Base-by-base conservation (phyloP, 2,329 filamentous ascomycete species). In the Penicillium frequentans region DNA sequence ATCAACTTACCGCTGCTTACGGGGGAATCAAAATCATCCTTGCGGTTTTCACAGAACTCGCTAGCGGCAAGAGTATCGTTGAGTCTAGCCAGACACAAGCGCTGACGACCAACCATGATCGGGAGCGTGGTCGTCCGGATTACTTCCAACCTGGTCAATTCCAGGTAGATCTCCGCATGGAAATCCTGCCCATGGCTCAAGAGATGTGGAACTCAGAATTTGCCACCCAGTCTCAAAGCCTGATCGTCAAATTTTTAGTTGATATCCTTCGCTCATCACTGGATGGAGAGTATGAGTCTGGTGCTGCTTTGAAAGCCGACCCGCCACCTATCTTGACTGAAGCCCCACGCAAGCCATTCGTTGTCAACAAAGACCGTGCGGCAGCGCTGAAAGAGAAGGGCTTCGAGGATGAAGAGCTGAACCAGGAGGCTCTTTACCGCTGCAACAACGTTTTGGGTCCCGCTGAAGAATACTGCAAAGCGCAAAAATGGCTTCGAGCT, bases 191-290 rank as follows among this genome's bases (percentile, higher is more conserved):
- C 0, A 85, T 89, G 46, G 83, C 95, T 42, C 84, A 84, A 55
- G 83, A 87, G 47, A 83, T 98, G 27, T 99, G 95, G 96, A 87
- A 91, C 64, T 96, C 92, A 1, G 81, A 86, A 26, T 85, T 96
- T 48, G 85, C 95, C 19, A 91, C 96, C 65, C 93, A 91, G 66
- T 85, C 91, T 1, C 87, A 90, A 3, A 88, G 87, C 24, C 83
- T 86, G 23, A 89, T 93, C 43, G 85, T 95, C 19, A 90, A 90
- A 64, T 88, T 86, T 53, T 80, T 96, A 14, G 86, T 98, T 58
- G 90, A 92, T 31, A 93, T 96, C 47, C 79, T 99, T 56, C 90
- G 90, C 65, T 85, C 85, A 5, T 87, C 96, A 16, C 83, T 92
- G 11, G 83, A 86, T 56, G 89, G 85, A n/a, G 91, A 96, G 54